Evolutionary conservation across 805 yeast genomes (phyloP), one percentile per base, ranked within the genome.

Genomic region (Zygoascus biomembranicola): DNA sequence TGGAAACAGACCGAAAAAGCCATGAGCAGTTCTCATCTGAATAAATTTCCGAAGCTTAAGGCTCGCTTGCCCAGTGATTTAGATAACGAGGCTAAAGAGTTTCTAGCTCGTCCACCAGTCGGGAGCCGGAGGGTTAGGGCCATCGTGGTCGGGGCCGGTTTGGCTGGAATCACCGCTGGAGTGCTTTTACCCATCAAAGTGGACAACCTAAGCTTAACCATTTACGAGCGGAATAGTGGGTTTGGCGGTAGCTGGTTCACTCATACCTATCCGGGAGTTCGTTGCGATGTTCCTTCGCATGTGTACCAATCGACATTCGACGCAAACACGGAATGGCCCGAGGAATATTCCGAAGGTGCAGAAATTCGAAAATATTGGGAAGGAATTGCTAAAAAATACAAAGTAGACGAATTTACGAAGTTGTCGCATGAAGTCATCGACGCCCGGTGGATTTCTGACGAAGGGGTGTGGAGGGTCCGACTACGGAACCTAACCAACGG

Each of bases 221-320:
- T 65, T 42, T 64, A 65, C 50, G 69, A 65, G 50, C 62, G 61
- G 53, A 65, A 64, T 47, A 56, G 62, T 4, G 67, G 57, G 18
- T 43, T 66, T 19, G 61, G 67, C 2, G 68, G 68, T 1, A 63
- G 63, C 10, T 64, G 68, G 68, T 58, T 35, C 43, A 60, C 54
- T 20, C 56, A 59, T 50, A 52, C 43, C 20, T 62, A 62, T 43
- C 66, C 66, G 9, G 67, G 67, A 10, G 60, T 60, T 5, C 42
- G 53, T 32, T 58, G 65, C 26, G 63, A 60, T 45, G 52, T 63
- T 11, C 63, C 69, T 5, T 55, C 68, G 6, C 68, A 64, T 51
- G 54, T 57, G 2, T 65, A 65, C 52, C 62, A 59, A 56, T 58
- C 53, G 20, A 51, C 63, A n/a, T 65, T 64, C 51, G 63, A 56